These are phyloP conservation scores for Scutellaria minor DNA, from an alignment of 257 asterid species.

Conservation along the genomic window DNA sequence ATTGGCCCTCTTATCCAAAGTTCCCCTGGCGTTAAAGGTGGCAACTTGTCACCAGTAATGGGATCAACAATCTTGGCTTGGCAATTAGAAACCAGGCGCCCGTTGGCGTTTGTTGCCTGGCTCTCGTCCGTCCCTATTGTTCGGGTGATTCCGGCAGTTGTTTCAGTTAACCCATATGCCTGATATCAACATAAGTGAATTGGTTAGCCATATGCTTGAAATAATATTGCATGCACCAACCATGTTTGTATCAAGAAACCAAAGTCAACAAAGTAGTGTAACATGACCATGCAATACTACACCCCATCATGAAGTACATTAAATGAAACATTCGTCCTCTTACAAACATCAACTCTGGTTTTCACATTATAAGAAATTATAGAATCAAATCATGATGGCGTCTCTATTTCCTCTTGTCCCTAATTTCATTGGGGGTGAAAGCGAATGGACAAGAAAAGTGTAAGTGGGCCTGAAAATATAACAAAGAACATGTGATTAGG, in stretches of 20 bases:
- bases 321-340: not conserved
- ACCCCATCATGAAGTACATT: not conserved
- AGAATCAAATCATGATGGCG: not conserved
- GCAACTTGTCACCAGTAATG: constrained; percentile 37
- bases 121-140: constrained; percentile 34
- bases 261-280: not conserved
- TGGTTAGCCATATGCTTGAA: not conserved
- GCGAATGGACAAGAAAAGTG: not conserved
- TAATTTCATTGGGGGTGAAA: not conserved
- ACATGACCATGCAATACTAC: not conserved
- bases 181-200: constrained; percentile 23
- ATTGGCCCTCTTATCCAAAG: constrained; percentile 52
- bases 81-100: constrained; percentile 46
- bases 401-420: not conserved
- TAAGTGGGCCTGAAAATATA: not conserved
- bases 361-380: no score
- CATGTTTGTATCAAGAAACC: not conserved
- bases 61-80: constrained; percentile 52
- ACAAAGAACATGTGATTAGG: not conserved
- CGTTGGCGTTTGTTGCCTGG: constrained; percentile 36
- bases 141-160: constrained; percentile 46
- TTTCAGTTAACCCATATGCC: constrained; percentile 56
- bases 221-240: not conserved
- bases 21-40: constrained; percentile 44
- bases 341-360: no score